These are phyloP conservation scores for Microbotryum lychnidis-dioicae DNA, from an alignment of 1,284 basidiomycete species.

Conservation along the genomic window DNA sequence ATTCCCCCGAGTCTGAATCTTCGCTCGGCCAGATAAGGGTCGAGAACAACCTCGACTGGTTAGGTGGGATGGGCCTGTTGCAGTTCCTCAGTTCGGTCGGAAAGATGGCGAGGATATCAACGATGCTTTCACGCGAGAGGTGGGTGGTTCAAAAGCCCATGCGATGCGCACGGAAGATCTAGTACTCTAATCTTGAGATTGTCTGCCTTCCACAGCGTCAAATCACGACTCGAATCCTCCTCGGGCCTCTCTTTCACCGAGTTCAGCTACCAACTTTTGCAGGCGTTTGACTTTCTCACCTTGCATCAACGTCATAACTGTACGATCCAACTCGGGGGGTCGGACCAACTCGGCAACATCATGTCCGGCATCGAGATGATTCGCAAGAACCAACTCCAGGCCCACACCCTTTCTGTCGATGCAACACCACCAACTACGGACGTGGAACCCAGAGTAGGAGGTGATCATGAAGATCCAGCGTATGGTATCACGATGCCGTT, in stretches of 20 bases:
- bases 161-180: background rate
- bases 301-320: conserved; percentile 63
- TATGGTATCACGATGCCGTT: conserved; percentile 89
- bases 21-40: conserved; percentile 44
- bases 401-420: background rate
- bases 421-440: conserved; percentile 17
- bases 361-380: conserved; percentile 34
- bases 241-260: conserved; percentile 91
- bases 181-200: background rate
- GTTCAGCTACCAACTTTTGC: conserved; percentile 93
- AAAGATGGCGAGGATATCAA: conserved; percentile 69
- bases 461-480: conserved; percentile 44
- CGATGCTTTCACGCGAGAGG: conserved; percentile 89
- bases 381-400: conserved; percentile 12
- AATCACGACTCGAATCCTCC: conserved; percentile 61
- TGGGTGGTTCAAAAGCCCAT: conserved; percentile 39
- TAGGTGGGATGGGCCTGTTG: conserved; percentile 60
- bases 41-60: conserved; percentile 82
- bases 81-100: conserved; percentile 81
- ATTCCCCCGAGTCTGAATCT: conserved; percentile 32
- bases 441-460: conserved; percentile 23
- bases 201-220: conserved; percentile 54
- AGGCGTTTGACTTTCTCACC: conserved; percentile 88
- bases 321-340: conserved; percentile 86
- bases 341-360: conserved; percentile 99